Evolutionary conservation across 768 basidiomycete species (phyloP), one percentile per base, ranked within the genome.

Genomic region (Coprinopsis strossmayeri): DNA sequence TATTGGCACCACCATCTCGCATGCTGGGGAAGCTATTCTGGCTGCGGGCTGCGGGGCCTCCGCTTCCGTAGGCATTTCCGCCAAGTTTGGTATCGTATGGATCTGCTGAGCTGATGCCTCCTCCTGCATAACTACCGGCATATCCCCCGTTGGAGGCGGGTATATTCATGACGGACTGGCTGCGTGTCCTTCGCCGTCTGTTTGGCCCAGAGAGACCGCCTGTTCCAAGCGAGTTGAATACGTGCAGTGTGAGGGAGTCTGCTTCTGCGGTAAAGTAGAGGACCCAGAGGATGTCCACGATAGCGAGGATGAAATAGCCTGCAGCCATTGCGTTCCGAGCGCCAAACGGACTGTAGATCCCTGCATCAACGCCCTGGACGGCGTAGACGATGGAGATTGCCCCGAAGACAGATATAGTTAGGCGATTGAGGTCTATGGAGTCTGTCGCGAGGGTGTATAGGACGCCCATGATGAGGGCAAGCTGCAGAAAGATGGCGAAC

Each of bases 231-330:
- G 81, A 76, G 65, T 91, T 93, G 78, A 96, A 90, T 54, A 95
- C 58, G 65, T 93, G 78, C 43, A 92, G 77, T 24, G 77, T 67
- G 54, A 91, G 81, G 0, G 92, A 91, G 61, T 94, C 92, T 59
- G 96, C 93, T 60, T 97, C 94, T 1, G 94, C 90, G 2, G 94
- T 96, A 67, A 99, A 95, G 72, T 91, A 96, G 51, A 97, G 79
- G 12, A 94, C 81, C 95, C 95, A 99, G 51, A 98, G 68, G 61
- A 98, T 88, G 73, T 98, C 77, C 49, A 94, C 88, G 53, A 97
- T 78, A 26, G 92, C 72, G 46, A 95, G 79, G 53, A 99, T 81
- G 58, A 99, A 79, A 90, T 91, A 99, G 51, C 95, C 96, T 2
- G 89, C 91, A 24, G 87, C 86, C 75, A 92, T 83, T 5, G 94